Conservation (phyloP, 2,329 filamentous ascomycete species). For the Berkeleyomyces basicola region DNA sequence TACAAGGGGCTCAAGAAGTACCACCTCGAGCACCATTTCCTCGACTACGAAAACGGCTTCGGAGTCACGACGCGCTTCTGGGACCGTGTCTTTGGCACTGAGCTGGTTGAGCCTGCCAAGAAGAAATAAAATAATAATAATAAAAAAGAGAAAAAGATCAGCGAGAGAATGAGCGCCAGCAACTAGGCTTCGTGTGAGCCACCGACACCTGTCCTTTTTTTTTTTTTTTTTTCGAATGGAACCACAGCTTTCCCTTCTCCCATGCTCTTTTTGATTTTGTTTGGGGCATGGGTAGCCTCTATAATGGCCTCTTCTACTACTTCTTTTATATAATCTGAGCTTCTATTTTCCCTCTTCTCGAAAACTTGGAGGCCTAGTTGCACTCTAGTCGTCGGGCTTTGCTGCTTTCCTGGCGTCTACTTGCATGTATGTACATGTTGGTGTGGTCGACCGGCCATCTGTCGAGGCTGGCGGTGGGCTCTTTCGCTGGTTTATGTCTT, state of each 20-base stretch:
- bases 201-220: neutral
- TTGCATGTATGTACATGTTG: neutral
- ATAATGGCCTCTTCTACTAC: neutral
- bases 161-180: neutral
- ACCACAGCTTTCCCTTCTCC: too few relatives aligned
- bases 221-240: neutral
- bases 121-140: neutral
- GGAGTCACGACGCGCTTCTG: conserved; percentile 94
- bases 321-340: neutral
- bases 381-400: neutral
- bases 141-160: too few relatives aligned
- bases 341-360: neutral
- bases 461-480: neutral
- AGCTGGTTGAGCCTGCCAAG: conserved; percentile 31
- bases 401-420: neutral
- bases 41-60: conserved; percentile 94
- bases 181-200: too few relatives aligned
- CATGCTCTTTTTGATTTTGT: neutral
- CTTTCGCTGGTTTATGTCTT: neutral
- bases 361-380: neutral
- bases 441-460: neutral
- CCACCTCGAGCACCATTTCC: conserved; percentile 91
- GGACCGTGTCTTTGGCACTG: conserved; percentile 83
- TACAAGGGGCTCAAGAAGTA: conserved; percentile 94
- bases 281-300: neutral